Evolutionary conservation across 805 yeast genomes (phyloP), one percentile per base, ranked within the genome.

Genomic region (Yarrowia keelungensis): DNA sequence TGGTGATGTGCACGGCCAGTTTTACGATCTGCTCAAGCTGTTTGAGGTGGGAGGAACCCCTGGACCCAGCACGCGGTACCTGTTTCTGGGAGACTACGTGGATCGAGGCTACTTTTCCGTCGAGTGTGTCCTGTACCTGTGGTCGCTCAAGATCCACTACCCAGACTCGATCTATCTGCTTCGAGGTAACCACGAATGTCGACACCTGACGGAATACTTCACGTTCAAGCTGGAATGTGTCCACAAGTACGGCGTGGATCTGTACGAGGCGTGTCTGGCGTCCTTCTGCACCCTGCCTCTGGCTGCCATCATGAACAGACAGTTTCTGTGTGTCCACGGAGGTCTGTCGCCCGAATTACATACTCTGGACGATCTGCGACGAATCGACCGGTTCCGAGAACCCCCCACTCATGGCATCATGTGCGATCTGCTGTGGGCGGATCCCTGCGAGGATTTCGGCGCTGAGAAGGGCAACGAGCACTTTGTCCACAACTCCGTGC

Each of bases 91-190:
- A 59, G 99, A 95, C 79, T 94, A 95, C 79, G 99, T 95, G 5
- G 99, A 95, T 78, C 84, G 99, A 75, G 99, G 99, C 8, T 90
- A 97, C 26, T 94, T 98, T 98, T 92, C 98, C 5, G 91, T 97
- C 76, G 99, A 95, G 77, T 97, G 94, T 59, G 97, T 97, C 1
- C 80, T 95, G 56, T 81, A 89, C 43, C 83, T 91, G 51, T 92
- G 90, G 77, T 83, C 88, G 14, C 84, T 91, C 78, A 95, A 95
- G 79, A 81, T 92, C 43, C 78, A 89, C 42, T 89, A 84, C 74
- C 99, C 99, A 14, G 75, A 81, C 2, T 82, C 84, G 53, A 78
- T 94, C 53, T 92, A 80, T 79, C 78, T 95, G 71, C 95, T 95
- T 79, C 84, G 99, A 76, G 99, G 99, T 36, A 95, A 95, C 77